These are phyloP conservation scores for Pyrenula massariospora DNA, from an alignment of 495 filamentous ascomycete species.

Conservation along the genomic window DNA sequence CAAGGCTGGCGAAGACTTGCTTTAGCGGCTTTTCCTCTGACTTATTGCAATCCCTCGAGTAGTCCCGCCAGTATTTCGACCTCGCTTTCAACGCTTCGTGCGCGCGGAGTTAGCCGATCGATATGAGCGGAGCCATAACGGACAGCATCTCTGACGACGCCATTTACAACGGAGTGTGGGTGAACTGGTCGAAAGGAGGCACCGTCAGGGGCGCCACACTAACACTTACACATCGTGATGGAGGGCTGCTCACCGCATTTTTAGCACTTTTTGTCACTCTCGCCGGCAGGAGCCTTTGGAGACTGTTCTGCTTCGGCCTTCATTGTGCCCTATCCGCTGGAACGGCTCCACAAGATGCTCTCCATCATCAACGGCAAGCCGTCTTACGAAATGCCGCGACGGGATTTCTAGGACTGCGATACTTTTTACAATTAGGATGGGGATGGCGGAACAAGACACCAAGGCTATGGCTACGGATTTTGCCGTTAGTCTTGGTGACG, in stretches of 20 bases:
- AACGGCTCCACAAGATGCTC: slow-evolving; percentile 6
- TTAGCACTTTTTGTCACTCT: slow-evolving; percentile 25
- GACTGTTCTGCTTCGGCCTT: slow-evolving; percentile 21
- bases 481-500: slow-evolving; percentile 17
- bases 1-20: too few species aligned
- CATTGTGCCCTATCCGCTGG: slow-evolving; percentile 16
- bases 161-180: slow-evolving; percentile 33
- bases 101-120: too few species aligned
- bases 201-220: slow-evolving; percentile 26
- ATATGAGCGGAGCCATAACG: too few species aligned
- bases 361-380: slow-evolving; percentile 24
- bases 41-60: too few species aligned
- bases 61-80: too few species aligned
- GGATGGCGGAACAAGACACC: slow-evolving; percentile 18
- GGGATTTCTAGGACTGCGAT: slow-evolving; percentile 11
- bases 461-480: slow-evolving; percentile 10
- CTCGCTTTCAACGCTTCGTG: too few species aligned
- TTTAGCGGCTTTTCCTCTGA: too few species aligned
- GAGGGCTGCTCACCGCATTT: slow-evolving; percentile 25
- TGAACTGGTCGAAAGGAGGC: slow-evolving; percentile 26
- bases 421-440: slow-evolving; percentile 12
- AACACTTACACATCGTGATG: slow-evolving; percentile 20
- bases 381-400: slow-evolving; percentile 19
- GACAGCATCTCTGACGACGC: too few species aligned
- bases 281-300: slow-evolving; percentile 23